Evolutionary conservation across 2,329 filamentous ascomycete species (phyloP).

Genomic region (Colletotrichum tropicale): DNA sequence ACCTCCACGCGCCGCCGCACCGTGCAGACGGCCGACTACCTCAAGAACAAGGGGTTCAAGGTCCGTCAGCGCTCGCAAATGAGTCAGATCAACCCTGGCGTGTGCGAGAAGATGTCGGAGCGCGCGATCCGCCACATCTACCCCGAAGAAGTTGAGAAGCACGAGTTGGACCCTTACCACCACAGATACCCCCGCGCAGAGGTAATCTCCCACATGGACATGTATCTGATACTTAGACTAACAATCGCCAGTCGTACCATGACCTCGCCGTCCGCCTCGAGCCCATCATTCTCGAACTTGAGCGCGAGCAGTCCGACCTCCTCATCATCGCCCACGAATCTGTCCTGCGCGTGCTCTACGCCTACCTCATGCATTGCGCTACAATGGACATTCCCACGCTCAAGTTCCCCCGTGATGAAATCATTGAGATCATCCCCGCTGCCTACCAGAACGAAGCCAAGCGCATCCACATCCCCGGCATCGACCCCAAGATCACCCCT

Average conservation of each 20-base stretch:
- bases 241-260: slow-evolving; percentile 78
- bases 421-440: slow-evolving; percentile 97
- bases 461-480: slow-evolving; percentile 80
- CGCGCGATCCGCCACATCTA: slow-evolving; percentile 79
- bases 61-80: slow-evolving; percentile 93
- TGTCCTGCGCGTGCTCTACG: slow-evolving; percentile 94
- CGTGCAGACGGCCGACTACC: slow-evolving; percentile 83
- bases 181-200: slow-evolving; percentile 95
- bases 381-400: slow-evolving; percentile 92
- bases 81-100: slow-evolving; percentile 95
- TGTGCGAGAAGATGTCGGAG: slow-evolving; percentile 93
- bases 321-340: slow-evolving; percentile 98
- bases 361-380: slow-evolving; percentile 98
- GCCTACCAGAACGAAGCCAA: slow-evolving; percentile 97
- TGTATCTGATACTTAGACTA: not conserved
- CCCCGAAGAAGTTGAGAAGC: slow-evolving; percentile 90
- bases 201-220: slow-evolving; percentile 48
- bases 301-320: slow-evolving; percentile 96
- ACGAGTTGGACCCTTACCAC: slow-evolving; percentile 94
- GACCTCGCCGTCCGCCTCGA: slow-evolving; percentile 97
- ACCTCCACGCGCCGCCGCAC: slow-evolving; percentile 91
- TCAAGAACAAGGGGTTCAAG: slow-evolving; percentile 81
- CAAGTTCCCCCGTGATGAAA: slow-evolving; percentile 93
- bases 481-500: slow-evolving; percentile 71
- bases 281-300: slow-evolving; percentile 95